Base-by-base conservation (phyloP, 2,329 filamentous ascomycete genomes). In the Calonectria leucothoes region DNA sequence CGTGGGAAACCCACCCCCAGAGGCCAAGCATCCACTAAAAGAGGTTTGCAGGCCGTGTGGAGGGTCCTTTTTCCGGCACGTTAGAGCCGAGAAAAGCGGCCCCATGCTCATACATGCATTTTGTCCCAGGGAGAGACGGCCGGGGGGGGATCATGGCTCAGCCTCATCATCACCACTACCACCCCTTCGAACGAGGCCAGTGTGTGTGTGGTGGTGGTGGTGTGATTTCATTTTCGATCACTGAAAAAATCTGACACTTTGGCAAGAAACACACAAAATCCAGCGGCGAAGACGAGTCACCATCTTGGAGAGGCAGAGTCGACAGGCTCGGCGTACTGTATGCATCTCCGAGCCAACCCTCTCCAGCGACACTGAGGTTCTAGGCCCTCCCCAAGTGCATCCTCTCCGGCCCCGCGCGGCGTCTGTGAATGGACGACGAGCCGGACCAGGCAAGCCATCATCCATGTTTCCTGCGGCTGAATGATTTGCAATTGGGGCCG, bases 11-110 rank as follows among this genome's bases (percentile, higher is more conserved):
- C 55, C 55, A 61, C 35, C 55, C 55, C 55, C 55, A 20, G 33
- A 51, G 33, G 68, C 45, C 68, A 67, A 67, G 61, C 61, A 8
- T 23, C 31, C 29, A 15, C 33, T 39, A 59, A 59, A 39, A 35
- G 55, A 23, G 55, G 33, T 72, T 39, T 27, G n/a, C 49, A 49
- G 49, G 63, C 42, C 23, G 17, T n/a, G 51, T 7, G 70, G 70
- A 74, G 76, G 70, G 76, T 70, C 65, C 37, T 48, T 52, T 69
- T 49, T n/a, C 71, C 73, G 75, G 77, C 78, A 79, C 66, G 57
- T 63, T 74, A 72, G 61, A 78, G 71, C 78, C 78, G 74, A 78
- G 72, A 49, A 55, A 52, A 63, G 33, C 52, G 57, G 48, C 57
- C 64, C 51, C 51, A 29, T 29, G 12, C 51, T 1, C 17, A 20